Base-by-base conservation (phyloP, 208 protist genomes). In the Trypanosoma scelopori region DNA sequence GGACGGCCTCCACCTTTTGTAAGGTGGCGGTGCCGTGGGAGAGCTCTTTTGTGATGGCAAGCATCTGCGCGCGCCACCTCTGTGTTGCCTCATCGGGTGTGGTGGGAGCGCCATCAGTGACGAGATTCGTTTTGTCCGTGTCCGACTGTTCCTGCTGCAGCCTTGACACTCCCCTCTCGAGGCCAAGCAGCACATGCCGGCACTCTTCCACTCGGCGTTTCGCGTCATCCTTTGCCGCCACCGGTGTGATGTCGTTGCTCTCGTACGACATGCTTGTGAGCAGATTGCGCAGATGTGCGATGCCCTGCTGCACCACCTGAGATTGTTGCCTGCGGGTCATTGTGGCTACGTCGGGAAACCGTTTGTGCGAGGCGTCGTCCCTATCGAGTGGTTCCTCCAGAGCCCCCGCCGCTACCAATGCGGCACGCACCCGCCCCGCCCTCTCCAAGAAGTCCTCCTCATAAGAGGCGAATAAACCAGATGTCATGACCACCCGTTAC, bases 231-330 rank as follows among this genome's bases (percentile, higher is more conserved):
- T 63, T 59, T 30, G 72, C 68, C 25, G 35, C 56, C 0, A 67
- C 50, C 3, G 37, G 5, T 18, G 35, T 63, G 1, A 87, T 46
- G 43, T 88, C 85, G 23, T 75, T 78, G 52, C 76, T 64, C 55
- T 94, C 88, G 39, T 87, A 87, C 23, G 46, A 73, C 88, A 94
- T 94, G 50, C 76, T 86, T 12, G 74, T 90, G 12, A 94, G 25
- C 28, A 89, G 32, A 27, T 90, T 81, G 41, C 84, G 82, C 7
- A 82, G 52, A 55, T 85, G 76, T 0, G 74, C 64, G 16, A 84
- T 39, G 22, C 62, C 48, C 49, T 91, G 81, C 70, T 84, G 76
- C 11, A 81, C 30, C 47, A 37, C 30, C 23, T 65, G 43, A 7
- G 13, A 32, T 0, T 52, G 50, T 20, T 65, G 58, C 5, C 16